Conservation (phyloP, 331 rosid genomes). For the Phaseolus coccineus region DNA sequence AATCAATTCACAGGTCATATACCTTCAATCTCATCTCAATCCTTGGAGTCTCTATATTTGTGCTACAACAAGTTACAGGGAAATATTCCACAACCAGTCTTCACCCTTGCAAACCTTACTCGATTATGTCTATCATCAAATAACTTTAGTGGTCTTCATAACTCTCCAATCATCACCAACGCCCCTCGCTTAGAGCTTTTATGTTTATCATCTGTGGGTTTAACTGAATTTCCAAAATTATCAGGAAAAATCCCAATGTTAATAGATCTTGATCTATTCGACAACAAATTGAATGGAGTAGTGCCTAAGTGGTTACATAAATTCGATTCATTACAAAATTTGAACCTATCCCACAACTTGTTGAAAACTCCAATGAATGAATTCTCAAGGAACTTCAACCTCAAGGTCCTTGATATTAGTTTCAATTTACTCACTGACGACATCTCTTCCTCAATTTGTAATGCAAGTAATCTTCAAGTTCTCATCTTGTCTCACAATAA, state of each 20-base stretch:
- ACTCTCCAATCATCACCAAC: not conserved
- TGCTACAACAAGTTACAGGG: not conserved
- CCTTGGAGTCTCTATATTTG: not conserved
- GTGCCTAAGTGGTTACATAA: no score
- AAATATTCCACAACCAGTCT: not conserved
- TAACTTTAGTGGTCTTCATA: no score
- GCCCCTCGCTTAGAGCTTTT: not conserved
- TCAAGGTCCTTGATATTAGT: not conserved
- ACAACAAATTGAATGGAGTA: no score
- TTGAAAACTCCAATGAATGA: not conserved
- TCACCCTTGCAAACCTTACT: not conserved
- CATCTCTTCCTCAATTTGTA: not conserved
- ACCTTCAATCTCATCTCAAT: no score
- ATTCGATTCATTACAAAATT: no score
- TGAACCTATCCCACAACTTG: not conserved
- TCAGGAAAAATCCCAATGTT: not conserved
- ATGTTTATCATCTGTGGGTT: not conserved
- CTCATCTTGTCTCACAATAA: not conserved
- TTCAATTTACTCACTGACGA: not conserved
- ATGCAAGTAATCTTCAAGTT: not conserved
- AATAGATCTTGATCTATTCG: not conserved
- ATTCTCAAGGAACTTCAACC: not conserved
- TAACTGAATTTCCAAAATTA: slow-evolving; percentile 6
- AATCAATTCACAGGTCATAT: not conserved
- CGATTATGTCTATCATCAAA: not conserved